Conservation (phyloP, 2,329 filamentous ascomycete species). For the Colletotrichum lini region DNA sequence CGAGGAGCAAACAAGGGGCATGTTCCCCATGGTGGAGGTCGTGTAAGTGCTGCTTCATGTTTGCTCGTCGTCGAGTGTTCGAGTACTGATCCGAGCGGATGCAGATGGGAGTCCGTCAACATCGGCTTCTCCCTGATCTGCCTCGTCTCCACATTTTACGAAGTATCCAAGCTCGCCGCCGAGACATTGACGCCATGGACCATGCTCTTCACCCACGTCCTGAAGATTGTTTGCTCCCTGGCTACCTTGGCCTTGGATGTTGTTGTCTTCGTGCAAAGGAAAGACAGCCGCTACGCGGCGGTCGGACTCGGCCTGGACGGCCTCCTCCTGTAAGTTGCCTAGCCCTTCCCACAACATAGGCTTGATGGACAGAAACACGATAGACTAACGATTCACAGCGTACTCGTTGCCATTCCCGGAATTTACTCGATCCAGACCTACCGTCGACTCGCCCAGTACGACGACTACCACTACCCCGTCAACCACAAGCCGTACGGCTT, state of each 20-base stretch:
- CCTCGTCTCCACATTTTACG: constrained; percentile 62
- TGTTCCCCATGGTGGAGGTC: constrained; percentile 62
- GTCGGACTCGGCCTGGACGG: constrained; percentile 65
- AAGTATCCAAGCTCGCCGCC: constrained; percentile 61
- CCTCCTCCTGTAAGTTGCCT: constrained; percentile 61
- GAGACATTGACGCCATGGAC: constrained; percentile 69
- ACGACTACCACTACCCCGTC: constrained; percentile 65
- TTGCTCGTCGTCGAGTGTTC: background rate
- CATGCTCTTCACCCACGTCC: constrained; percentile 65
- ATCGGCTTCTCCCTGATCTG: constrained; percentile 64
- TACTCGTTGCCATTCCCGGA: constrained; percentile 59
- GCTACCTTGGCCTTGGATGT: constrained; percentile 66
- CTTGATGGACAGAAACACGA: too few relatives aligned
- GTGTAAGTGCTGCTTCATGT: constrained; percentile 58
- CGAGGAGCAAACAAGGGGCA: constrained; percentile 52
- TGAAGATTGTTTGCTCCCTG: constrained; percentile 64
- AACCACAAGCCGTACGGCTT: constrained; percentile 66
- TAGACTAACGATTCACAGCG: constrained; percentile 47
- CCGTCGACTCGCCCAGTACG: constrained; percentile 62
- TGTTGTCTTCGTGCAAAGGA: constrained; percentile 62
- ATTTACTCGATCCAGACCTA: constrained; percentile 64
- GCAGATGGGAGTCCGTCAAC: constrained; percentile 69
- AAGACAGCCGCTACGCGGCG: constrained; percentile 63
- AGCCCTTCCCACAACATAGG: background rate
- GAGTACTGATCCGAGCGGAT: constrained; percentile 16